Base-by-base conservation (phyloP, 352 stramenopile species). In the Phytopythium helicoides region DNA sequence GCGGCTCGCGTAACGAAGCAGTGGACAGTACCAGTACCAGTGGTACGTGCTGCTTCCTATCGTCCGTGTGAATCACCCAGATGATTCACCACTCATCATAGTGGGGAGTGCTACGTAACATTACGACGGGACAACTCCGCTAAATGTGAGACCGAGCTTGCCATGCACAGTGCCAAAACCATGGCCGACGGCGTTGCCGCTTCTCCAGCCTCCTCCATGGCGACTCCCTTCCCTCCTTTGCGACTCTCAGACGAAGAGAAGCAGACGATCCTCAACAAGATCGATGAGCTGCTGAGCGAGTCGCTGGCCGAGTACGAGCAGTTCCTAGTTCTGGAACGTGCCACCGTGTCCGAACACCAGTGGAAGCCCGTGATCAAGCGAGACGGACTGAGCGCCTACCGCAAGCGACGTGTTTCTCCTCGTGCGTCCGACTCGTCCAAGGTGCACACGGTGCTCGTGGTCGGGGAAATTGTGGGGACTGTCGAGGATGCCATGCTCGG, bases 301-400 rank as follows among this genome's bases (percentile, higher is more conserved):
- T 51, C 56, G 35, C 53, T 63, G 6, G 35, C 42, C 5, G 49
- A 75, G 31, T 75, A 66, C 39, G 70, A 76, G 22, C 15, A 14
- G 1, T 52, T 72, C 19, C 18, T 63, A 12, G 11, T 42, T 25
- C 22, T 40, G 11, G n/a, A 60, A 33, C 39, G 53, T 21, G 54
- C 56, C 18, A 34, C 53, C 8, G 58, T 81, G 12, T 37, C 44
- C 6, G 26, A 50, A 3, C 0, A 3, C 10, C 44, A 39, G 26
- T 50, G 44, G 44, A 50, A 50, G 44, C 26, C 6, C 6, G 16
- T 50, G 26, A 18, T 38, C 16, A 50, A 10, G 9, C 44, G 28
- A 7, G 44, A 39, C 16, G 28, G 26, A 6, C 7, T 50, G 6
- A 26, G 16, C 15, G 44, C n/a, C 15, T 50, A 50, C 16, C 28